Evolutionary conservation across 768 basidiomycete species (phyloP), one percentile per base, ranked within the genome.

Genomic region (Tricholoma saponaceum): DNA sequence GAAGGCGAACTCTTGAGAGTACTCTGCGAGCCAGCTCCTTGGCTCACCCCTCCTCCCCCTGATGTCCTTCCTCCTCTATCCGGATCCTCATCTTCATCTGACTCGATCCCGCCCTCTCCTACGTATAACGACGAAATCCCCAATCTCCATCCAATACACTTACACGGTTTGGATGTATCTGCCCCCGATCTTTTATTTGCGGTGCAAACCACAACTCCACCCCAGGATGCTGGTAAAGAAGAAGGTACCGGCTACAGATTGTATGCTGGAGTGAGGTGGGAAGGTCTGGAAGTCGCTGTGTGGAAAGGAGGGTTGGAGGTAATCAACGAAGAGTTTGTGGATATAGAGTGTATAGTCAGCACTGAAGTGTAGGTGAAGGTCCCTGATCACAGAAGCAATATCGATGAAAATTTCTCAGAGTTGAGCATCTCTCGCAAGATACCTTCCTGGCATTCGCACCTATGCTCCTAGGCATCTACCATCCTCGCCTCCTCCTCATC

Each of bases 261-360:
- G 10, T 70, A 65, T 20, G 64, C 72, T 25, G 68, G 62, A 26
- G 63, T 79, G 64, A 65, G 92, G 18, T 95, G 90, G 88, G 89
- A 90, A 55, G 76, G 80, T 8, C 70, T 92, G 25, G 72, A 79
- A 12, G 83, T 81, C 23, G 78, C 83, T 61, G 65, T 95, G 2
- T 95, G 88, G 87, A 75, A 86, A 44, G 93, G 93, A 4, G 85
- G 85, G 0, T 71, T 94, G 49, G 83, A 91, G 65, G 70, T 70
- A 1, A 71, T 85, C 59, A 95, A 93, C 63, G 76, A 83, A 37
- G 77, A 78, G 23, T 87, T 94, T 61, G 73, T 85, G 20, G 78
- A 75, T 53, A 72, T 80, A 2, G 84, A 91, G 60, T 90, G 88
- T 64, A 86, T 94, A 58, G 81, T 92, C 18, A 82, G 85, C 30